Conservation (phyloP, 169 alveolate genomes). For the Cardiosporidium cionae region DNA sequence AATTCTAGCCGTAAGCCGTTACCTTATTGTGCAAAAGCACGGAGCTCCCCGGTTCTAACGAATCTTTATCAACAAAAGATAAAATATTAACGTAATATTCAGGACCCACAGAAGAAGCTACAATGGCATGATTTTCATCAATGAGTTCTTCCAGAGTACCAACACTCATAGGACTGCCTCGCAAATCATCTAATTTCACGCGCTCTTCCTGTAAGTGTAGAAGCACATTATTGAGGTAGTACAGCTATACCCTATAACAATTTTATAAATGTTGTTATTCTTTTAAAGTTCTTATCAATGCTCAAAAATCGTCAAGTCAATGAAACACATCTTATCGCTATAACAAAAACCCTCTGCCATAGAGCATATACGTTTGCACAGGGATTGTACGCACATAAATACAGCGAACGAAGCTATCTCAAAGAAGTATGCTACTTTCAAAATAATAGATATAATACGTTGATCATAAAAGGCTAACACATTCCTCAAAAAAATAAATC, state of each 20-base stretch:
- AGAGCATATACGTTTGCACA: neutral
- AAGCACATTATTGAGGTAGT: neutral
- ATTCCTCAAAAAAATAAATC: no score
- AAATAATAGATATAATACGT: no score
- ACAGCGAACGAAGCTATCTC: no score
- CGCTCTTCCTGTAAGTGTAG: slow-evolving; percentile 4
- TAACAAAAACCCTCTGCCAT: neutral
- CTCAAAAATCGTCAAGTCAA: no score
- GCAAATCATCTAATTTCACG: slow-evolving; percentile 82
- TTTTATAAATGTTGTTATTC: no score
- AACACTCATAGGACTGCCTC: slow-evolving; percentile 96
- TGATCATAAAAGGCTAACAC: no score
- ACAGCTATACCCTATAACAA: neutral
- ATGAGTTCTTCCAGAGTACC: slow-evolving; percentile 96
- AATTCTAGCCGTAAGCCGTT: neutral
- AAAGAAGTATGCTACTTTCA: no score
- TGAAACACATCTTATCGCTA: neutral
- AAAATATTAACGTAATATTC: slow-evolving; percentile 95
- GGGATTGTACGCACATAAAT: no score
- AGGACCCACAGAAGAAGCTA: slow-evolving; percentile 93
- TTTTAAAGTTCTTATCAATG: no score
- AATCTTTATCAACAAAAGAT: slow-evolving; percentile 95
- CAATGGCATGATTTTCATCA: slow-evolving; percentile 97
- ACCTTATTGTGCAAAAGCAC: slow-evolving; percentile 89
- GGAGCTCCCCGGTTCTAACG: slow-evolving; percentile 95